phyloP scores from a whole-genome alignment of 2,329 filamentous ascomycete species.

The Colletotrichum kahawae region DNA sequence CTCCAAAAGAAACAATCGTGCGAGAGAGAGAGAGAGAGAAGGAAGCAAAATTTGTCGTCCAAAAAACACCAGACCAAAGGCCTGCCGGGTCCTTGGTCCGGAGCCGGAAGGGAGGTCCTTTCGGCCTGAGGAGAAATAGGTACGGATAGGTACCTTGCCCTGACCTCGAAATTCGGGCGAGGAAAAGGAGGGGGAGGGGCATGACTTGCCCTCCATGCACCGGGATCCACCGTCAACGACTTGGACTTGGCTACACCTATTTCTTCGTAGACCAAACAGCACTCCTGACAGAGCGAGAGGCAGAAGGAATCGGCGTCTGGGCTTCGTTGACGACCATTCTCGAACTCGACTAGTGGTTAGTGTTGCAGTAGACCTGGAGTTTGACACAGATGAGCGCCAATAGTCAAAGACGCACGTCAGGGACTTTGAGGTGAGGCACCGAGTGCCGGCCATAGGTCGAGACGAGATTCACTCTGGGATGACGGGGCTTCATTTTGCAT shows the following conservation, averaged over 20 bases:
- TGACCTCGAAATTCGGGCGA: neutral
- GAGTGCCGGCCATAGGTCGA: neutral
- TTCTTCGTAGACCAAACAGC: neutral
- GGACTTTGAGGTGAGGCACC: neutral
- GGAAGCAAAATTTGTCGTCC: neutral
- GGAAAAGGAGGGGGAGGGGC: constrained; percentile 27
- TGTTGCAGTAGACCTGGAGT: neutral
- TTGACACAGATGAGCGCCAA: neutral
- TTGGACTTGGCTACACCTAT: neutral
- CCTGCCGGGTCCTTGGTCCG: constrained; percentile 1
- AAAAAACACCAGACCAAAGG: neutral
- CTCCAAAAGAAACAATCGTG: neutral
- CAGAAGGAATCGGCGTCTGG: neutral
- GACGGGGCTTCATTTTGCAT: neutral
- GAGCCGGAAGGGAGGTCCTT: constrained; percentile 3
- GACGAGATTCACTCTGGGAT: neutral
- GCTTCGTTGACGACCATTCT: neutral
- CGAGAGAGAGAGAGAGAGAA: neutral
- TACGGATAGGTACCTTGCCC: neutral
- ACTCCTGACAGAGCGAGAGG: neutral
- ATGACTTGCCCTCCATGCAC: constrained; percentile 30
- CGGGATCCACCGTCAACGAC: neutral
- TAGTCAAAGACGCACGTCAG: neutral
- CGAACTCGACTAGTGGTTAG: neutral
- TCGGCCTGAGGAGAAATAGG: neutral